phyloP scores from a whole-genome alignment of 768 basidiomycete species.

The Termitomyces sp. region DNA sequence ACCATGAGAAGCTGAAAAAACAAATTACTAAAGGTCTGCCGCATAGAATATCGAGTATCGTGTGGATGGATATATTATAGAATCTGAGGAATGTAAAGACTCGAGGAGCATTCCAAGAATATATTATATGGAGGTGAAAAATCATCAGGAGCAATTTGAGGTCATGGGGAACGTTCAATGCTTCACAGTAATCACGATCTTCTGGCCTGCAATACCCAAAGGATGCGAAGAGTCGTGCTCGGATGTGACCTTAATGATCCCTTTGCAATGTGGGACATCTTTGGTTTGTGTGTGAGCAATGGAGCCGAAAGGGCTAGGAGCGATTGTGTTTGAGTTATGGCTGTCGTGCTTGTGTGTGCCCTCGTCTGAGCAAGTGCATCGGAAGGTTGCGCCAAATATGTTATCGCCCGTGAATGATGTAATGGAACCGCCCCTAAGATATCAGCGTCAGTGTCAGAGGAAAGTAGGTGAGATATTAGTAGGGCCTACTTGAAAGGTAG shows the following conservation, averaged over 20 bases:
- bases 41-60: not conserved
- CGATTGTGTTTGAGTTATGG: not conserved
- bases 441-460: not conserved
- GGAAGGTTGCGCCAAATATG: not conserved
- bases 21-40: not conserved
- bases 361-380: not conserved
- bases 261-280: slow-evolving; percentile 14
- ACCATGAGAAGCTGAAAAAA: not conserved
- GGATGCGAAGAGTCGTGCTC: slow-evolving; percentile 21
- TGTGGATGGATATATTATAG: not conserved
- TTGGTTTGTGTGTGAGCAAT: not conserved
- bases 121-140: too few species aligned
- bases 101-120: not conserved
- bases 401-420: not conserved
- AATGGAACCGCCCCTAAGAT: not conserved
- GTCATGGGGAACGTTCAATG: slow-evolving; percentile 7
- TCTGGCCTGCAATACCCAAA: slow-evolving; percentile 21
- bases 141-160: too few species aligned
- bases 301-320: not conserved
- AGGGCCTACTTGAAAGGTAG: slow-evolving; percentile 23
- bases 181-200: slow-evolving; percentile 17
- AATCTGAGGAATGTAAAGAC: not conserved
- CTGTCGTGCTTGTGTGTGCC: not conserved
- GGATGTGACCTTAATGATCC: slow-evolving; percentile 17
- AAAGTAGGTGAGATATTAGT: not conserved